Base-by-base conservation (phyloP, 495 filamentous ascomycete species). In the Penicillium crystallinum region DNA sequence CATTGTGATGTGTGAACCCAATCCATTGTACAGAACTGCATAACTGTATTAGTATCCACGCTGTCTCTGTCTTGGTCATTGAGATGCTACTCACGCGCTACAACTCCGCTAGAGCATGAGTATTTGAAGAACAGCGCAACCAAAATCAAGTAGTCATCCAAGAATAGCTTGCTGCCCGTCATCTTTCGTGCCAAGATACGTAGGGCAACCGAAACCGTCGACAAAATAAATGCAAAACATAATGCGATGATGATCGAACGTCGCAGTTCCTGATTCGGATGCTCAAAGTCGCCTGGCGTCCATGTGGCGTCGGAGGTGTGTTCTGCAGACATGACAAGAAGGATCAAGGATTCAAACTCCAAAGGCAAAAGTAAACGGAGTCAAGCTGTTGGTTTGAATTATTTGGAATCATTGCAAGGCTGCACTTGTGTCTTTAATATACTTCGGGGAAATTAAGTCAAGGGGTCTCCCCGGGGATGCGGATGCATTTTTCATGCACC, bases 141-240 rank as follows among this genome's bases (percentile, higher is more conserved):
- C 6, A 74, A 30, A 37, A 74, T 72, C 53, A 74, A 49, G 52
- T 66, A 72, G 48, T 74, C 71, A 52, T 74, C 71, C 53, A 67
- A 43, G 22, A 58, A 64, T 9, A 68, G 42, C 14, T 22, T 57
- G 17, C 49, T 57, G 0, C 66, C 61, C 9, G 56, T 68, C 36
- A 71, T 39, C 30, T 50, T 59, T 18, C 68, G 31, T 0, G 64
- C 57, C 27, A 64, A 6, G 12, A 74, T 45, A 0, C 71, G 68
- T 15, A 74, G 41, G 14, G 11, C 59, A 7, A 71, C 66, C 11
- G 69, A 59, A 6, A 63, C 21, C 1, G 64, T 63, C 8, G 68
- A 62, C 6, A 72, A 25, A 0, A 53, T 51, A 23, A 65, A 68
- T 2, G 65, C 61, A 52, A 70, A 68, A 7, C 56, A 61, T 3